These are phyloP conservation scores for Pseudomonodictys pantanalensis DNA, from an alignment of 495 filamentous ascomycete genomes.

Conservation along the genomic window DNA sequence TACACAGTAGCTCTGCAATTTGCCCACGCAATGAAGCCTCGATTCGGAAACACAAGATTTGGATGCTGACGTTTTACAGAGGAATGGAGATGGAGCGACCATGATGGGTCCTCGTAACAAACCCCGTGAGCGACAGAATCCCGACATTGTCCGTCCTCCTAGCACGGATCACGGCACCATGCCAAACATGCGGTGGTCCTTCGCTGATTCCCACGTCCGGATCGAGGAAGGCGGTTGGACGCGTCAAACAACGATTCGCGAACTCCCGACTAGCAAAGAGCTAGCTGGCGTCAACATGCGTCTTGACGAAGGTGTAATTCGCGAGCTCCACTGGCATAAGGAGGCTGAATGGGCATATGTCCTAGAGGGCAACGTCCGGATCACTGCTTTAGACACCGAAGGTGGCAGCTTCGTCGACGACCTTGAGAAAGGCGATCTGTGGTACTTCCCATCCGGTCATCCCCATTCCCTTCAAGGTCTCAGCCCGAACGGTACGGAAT, in stretches of 20 bases:
- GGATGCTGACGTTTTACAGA: conserved; percentile 30
- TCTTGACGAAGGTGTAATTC: conserved; percentile 65
- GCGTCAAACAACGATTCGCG: conserved; percentile 67
- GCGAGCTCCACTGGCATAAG: conserved; percentile 72
- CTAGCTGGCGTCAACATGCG: conserved; percentile 82
- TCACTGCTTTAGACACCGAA: conserved; percentile 60
- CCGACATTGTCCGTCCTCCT: conserved; percentile 64
- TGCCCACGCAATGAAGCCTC: background rate
- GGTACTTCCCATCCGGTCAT: conserved; percentile 72
- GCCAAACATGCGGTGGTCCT: conserved; percentile 67
- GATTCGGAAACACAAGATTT: background rate
- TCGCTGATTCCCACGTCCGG: conserved; percentile 64
- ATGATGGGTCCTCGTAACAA: conserved; percentile 65
- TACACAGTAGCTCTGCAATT: background rate
- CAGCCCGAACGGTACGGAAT: conserved; percentile 64
- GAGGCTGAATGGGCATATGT: conserved; percentile 71
- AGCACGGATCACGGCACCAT: conserved; percentile 62
- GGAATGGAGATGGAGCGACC: conserved; percentile 61
- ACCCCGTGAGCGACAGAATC: conserved; percentile 60
- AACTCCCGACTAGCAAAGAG: conserved; percentile 59
- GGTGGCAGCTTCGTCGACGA: conserved; percentile 69
- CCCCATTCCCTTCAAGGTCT: conserved; percentile 70
- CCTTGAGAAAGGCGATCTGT: conserved; percentile 65
- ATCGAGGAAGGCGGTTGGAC: conserved; percentile 62
- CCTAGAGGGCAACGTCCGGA: conserved; percentile 55